A percentile compares a stretch with the other conserved stretches of the same genome.
Conservation (phyloP, 2,329 filamentous ascomycete species). For the Teratosphaeriaceae sp. region DNA sequence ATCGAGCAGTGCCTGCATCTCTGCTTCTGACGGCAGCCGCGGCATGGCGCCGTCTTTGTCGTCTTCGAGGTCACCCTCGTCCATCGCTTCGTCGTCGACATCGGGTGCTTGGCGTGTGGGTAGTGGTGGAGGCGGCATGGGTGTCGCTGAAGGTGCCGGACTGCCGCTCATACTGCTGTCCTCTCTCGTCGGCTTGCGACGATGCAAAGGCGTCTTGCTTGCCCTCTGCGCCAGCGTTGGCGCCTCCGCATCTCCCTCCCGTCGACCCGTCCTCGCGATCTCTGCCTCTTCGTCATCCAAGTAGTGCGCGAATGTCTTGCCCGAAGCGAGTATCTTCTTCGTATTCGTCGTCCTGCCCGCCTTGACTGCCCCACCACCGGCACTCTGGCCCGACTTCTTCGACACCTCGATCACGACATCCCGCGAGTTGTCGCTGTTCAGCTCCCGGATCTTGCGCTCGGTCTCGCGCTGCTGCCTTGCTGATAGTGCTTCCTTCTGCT, state of each 20-base stretch:
- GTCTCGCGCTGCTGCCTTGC: constrained; percentile 79
- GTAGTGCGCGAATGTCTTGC: constrained; percentile 79
- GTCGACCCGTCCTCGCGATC: constrained; percentile 29
- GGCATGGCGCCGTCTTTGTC: constrained; percentile 31
- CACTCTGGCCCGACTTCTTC: constrained; percentile 40
- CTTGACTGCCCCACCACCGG: constrained; percentile 35
- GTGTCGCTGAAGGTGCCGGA: constrained; percentile 16
- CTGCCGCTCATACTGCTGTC: constrained; percentile 21
- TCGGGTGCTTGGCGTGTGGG: not conserved
- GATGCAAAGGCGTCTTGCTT: constrained; percentile 30
- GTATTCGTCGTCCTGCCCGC: constrained; percentile 61
- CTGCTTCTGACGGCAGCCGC: constrained; percentile 30
- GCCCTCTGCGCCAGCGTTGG: constrained; percentile 19
- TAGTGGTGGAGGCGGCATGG: constrained; percentile 9
- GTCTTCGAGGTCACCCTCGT: constrained; percentile 27
- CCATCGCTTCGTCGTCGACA: not conserved
- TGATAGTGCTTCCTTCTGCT: constrained; percentile 55
- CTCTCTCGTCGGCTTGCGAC: constrained; percentile 23
- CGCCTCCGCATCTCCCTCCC: constrained; percentile 22
- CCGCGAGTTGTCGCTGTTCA: constrained; percentile 65
- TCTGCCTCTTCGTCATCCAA: constrained; percentile 71
- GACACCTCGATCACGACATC: constrained; percentile 65
- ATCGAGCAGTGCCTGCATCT: constrained; percentile 57
- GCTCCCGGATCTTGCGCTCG: constrained; percentile 70
- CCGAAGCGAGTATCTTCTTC: constrained; percentile 69